These are phyloP conservation scores for Ophiocordyceps polyrhachis-furcata DNA, from an alignment of 2,329 filamentous ascomycete genomes.

Conservation along the genomic window DNA sequence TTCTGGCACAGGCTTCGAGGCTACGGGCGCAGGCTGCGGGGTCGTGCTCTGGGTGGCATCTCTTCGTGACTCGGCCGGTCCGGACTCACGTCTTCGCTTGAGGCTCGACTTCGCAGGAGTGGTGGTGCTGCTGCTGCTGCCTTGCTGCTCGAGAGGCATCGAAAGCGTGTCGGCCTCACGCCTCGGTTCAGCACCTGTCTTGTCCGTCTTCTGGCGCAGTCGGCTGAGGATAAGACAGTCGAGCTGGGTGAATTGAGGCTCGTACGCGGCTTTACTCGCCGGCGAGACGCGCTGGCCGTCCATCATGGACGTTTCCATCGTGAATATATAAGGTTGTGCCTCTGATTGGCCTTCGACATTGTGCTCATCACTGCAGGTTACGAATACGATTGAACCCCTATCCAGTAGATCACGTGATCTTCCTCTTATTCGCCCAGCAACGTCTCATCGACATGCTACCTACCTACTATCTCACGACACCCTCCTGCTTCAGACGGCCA, in stretches of 20 bases:
- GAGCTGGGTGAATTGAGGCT: slow-evolving; percentile 12
- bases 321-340: background rate
- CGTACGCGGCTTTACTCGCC: slow-evolving; percentile 6
- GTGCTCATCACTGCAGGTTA: background rate
- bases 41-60: slow-evolving; percentile 17
- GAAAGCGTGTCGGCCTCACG: background rate
- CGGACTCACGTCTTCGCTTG: slow-evolving; percentile 13
- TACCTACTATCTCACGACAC: slow-evolving; percentile 37
- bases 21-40: slow-evolving; percentile 7
- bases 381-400: background rate
- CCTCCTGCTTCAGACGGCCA: slow-evolving; percentile 39
- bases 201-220: slow-evolving; percentile 3
- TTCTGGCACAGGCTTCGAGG: background rate
- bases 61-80: slow-evolving; percentile 2
- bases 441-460: slow-evolving; percentile 15
- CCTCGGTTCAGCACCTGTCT: background rate
- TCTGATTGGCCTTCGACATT: background rate
- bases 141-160: background rate
- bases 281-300: background rate
- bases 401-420: background rate
- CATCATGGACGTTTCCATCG: background rate
- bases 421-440: background rate
- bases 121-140: too few species aligned
- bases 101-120: slow-evolving; percentile 1
- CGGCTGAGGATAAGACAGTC: slow-evolving; percentile 11